Percentiles rank a stretch among this genome's conserved stretches.
Evolutionary conservation across 805 yeast species (phyloP).

Genomic region (Ogataea neopini): DNA sequence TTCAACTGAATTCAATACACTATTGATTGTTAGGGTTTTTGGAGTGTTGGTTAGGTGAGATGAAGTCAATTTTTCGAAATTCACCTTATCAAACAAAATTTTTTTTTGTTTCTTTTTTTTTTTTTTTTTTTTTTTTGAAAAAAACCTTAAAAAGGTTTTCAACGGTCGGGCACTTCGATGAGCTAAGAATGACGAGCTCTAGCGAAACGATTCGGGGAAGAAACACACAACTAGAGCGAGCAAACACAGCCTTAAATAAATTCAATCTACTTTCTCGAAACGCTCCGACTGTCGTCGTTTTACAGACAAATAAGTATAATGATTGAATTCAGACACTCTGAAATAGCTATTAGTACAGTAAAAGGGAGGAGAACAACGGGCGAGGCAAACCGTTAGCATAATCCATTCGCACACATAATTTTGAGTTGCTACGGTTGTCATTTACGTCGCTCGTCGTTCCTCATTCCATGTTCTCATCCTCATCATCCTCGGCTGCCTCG

Average conservation of each 20-base stretch:
- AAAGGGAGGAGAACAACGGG: not conserved
- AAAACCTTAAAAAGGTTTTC: not conserved
- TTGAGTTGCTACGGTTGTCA: too few species aligned
- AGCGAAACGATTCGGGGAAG: too few species aligned
- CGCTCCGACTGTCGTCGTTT: too few species aligned
- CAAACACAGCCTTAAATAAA: too few species aligned
- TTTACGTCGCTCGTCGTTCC: too few species aligned
- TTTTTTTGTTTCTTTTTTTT: constrained; percentile 1
- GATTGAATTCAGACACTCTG: not conserved
- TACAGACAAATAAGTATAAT: too few species aligned
- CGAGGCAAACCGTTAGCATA: too few species aligned
- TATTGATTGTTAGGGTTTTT: not conserved
- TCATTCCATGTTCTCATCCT: constrained; percentile 10
- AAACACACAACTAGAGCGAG: too few species aligned
- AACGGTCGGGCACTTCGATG: too few species aligned
- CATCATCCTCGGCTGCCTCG: constrained; percentile 10
- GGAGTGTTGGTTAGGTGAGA: not conserved
- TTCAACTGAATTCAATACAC: not conserved
- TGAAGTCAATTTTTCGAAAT: not conserved
- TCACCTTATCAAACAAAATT: constrained; percentile 1
- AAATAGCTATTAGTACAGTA: constrained; percentile 5
- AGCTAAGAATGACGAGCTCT: too few species aligned
- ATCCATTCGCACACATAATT: too few species aligned
- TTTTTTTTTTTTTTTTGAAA: not conserved
- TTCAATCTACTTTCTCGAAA: too few species aligned